These are phyloP conservation scores for Colletotrichum melonis DNA, from an alignment of 2,329 filamentous ascomycete genomes.

Conservation along the genomic window DNA sequence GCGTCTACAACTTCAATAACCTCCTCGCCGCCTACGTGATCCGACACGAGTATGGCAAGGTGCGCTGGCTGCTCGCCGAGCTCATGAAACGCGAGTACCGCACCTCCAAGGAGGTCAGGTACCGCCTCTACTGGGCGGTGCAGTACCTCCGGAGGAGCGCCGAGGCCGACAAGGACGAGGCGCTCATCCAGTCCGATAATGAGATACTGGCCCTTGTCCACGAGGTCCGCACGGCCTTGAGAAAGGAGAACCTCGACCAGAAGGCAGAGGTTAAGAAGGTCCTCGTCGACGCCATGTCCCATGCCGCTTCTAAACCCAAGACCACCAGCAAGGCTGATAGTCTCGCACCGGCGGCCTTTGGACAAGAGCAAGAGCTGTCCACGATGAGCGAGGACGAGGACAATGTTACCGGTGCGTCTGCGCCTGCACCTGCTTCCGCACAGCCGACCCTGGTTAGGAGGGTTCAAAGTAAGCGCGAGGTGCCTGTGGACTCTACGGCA, in stretches of 20 bases:
- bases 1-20: conserved; percentile 50
- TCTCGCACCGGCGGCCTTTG: neutral
- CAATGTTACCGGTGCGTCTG: neutral
- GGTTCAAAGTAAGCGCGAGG: neutral
- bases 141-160: conserved; percentile 29
- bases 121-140: conserved; percentile 26
- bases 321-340: neutral
- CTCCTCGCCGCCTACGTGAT: conserved; percentile 48
- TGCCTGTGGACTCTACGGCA: neutral
- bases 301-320: neutral
- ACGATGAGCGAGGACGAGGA: neutral
- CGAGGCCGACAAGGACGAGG: conserved; percentile 23
- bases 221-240: conserved; percentile 1
- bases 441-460: neutral
- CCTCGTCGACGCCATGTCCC: conserved; percentile 9
- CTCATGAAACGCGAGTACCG: conserved; percentile 27
- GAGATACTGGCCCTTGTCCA: conserved; percentile 24
- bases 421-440: too few species aligned
- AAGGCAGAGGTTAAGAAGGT: conserved; percentile 12
- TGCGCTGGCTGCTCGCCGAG: conserved; percentile 44
- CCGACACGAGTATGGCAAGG: conserved; percentile 43
- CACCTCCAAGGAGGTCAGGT: conserved; percentile 11
- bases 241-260: conserved; percentile 7
- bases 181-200: conserved; percentile 22
- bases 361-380: neutral